phyloP scores from a whole-genome alignment of 345 rosid genomes.

The Linum trigynum region DNA sequence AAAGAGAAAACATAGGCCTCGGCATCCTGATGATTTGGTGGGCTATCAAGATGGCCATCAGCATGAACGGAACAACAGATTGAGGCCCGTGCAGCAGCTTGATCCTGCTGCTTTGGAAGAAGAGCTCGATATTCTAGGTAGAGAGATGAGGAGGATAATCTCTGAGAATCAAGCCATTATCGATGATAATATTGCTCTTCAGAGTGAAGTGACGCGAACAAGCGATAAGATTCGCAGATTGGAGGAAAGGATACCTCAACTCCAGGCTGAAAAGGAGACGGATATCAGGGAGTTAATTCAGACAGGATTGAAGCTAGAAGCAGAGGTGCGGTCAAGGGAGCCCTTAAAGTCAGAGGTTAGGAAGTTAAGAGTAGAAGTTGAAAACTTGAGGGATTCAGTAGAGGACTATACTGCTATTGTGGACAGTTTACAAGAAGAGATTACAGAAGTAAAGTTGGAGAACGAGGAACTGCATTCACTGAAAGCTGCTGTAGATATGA shows the following conservation, averaged over 20 bases:
- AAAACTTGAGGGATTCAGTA: slow-evolving; percentile 11
- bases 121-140: slow-evolving; percentile 16
- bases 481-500: slow-evolving; percentile 16
- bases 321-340: slow-evolving; percentile 17
- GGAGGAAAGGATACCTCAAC: slow-evolving; percentile 13
- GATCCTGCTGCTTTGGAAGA: slow-evolving; percentile 19
- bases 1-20: slow-evolving; percentile 13
- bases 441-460: slow-evolving; percentile 16
- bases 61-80: slow-evolving; percentile 7
- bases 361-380: slow-evolving; percentile 21
- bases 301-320: slow-evolving; percentile 27
- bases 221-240: slow-evolving; percentile 22
- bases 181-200: slow-evolving; percentile 21
- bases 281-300: slow-evolving; percentile 22
- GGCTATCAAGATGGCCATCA: slow-evolving; percentile 14
- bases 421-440: slow-evolving; percentile 14
- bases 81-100: slow-evolving; percentile 10
- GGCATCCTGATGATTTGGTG: slow-evolving; percentile 10
- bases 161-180: slow-evolving; percentile 19
- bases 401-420: slow-evolving; percentile 18
- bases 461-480: slow-evolving; percentile 15
- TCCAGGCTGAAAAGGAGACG: slow-evolving; percentile 19
- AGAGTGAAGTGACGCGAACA: slow-evolving; percentile 17
- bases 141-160: slow-evolving; percentile 18
- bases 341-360: slow-evolving; percentile 21